Conservation (phyloP, 129 eudicot genomes). For the Chrysanthemum makinoi region DNA sequence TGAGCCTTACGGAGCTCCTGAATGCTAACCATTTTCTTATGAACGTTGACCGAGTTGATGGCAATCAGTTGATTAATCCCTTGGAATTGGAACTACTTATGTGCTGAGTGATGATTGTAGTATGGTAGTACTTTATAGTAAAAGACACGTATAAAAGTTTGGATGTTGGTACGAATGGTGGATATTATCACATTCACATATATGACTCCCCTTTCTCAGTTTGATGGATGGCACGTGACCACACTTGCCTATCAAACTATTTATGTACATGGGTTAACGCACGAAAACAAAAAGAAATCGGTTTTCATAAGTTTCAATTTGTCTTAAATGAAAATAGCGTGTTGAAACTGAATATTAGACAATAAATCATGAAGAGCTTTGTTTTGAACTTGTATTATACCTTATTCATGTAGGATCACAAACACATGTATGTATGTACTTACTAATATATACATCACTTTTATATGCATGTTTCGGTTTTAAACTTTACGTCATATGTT, state of each 20-base stretch:
- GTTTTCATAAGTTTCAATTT: neutral
- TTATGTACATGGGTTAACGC: neutral
- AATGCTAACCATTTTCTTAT: slow-evolving; percentile 42
- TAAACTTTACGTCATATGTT: too few species aligned
- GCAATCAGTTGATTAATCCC: neutral
- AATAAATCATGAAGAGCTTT: too few species aligned
- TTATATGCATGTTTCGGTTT: too few species aligned
- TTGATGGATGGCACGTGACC: slow-evolving; percentile 21
- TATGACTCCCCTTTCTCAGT: neutral
- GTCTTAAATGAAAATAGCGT: too few species aligned
- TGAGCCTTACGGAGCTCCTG: slow-evolving; percentile 51
- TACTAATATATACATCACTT: too few species aligned
- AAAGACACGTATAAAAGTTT: neutral
- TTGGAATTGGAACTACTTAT: neutral
- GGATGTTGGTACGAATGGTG: slow-evolving; percentile 27
- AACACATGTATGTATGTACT: too few species aligned
- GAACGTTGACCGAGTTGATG: neutral
- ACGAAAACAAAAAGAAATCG: neutral
- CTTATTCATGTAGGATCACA: too few species aligned
- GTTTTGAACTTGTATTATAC: too few species aligned
- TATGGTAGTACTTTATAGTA: slow-evolving; percentile 22
- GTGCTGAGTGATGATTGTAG: neutral
- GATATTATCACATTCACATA: slow-evolving; percentile 20
- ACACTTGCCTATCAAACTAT: slow-evolving; percentile 3
- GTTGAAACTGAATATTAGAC: too few species aligned